Evolutionary conservation across 2,329 filamentous ascomycete species (phyloP).

Genomic region (Aureobasidium sp.): DNA sequence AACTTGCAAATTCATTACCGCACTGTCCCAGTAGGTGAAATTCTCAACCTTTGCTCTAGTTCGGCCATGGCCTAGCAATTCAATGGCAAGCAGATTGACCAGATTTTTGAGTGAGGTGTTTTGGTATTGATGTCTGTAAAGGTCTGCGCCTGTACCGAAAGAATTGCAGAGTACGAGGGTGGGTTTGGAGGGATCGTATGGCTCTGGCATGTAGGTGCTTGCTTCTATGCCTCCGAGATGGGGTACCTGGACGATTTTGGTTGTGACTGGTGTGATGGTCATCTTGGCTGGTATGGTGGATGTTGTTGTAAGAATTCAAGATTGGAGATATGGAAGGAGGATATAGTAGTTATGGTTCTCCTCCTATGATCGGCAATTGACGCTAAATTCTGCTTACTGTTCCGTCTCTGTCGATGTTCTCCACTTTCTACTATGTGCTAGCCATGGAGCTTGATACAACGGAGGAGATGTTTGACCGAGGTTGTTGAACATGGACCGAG

Average conservation of each 20-base stretch:
- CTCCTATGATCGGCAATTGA: not conserved
- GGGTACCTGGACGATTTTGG: slow-evolving; percentile 35
- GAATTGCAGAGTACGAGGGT: slow-evolving; percentile 45
- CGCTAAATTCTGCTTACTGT: not conserved
- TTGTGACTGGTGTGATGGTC: slow-evolving; percentile 15
- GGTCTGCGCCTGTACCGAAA: slow-evolving; percentile 41
- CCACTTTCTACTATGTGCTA: not conserved
- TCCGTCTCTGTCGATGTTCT: not conserved
- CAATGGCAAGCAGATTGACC: slow-evolving; percentile 46
- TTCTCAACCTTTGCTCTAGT: slow-evolving; percentile 37
- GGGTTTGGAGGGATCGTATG: slow-evolving; percentile 34
- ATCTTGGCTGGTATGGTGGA: not conserved
- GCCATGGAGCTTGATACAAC: not conserved
- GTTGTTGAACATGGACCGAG: not conserved
- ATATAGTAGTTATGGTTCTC: no score
- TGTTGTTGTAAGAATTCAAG: not conserved
- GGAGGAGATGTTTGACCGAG: not conserved
- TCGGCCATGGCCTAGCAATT: slow-evolving; percentile 44
- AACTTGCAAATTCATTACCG: slow-evolving; percentile 36
- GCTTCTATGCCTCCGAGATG: slow-evolving; percentile 43
- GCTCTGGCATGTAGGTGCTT: slow-evolving; percentile 36
- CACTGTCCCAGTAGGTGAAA: slow-evolving; percentile 49
- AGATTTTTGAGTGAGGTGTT: slow-evolving; percentile 23
- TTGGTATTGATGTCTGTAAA: slow-evolving; percentile 26
- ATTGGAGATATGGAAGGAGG: not conserved